A percentile compares a stretch with the other conserved stretches of the same genome.
phyloP scores from a whole-genome alignment of 768 basidiomycete species.

The Ephemerocybe angulata region DNA sequence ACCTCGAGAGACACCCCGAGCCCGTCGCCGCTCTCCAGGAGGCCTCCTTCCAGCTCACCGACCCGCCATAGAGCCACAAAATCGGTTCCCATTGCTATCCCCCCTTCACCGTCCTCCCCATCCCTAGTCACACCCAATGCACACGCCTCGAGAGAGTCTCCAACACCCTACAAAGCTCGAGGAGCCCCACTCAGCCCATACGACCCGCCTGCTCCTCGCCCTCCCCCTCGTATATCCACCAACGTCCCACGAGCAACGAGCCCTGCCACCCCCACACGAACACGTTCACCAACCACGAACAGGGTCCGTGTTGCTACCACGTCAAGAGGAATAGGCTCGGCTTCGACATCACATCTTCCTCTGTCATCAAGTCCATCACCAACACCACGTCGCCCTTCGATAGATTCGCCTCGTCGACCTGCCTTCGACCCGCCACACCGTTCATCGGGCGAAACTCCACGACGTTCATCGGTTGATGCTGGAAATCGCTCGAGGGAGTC shows the following conservation, averaged over 20 bases:
- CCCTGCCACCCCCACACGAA: conserved; percentile 23
- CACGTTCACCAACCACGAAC: conserved; percentile 37
- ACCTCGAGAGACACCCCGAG: background rate
- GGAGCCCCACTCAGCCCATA: background rate
- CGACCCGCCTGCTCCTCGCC: background rate
- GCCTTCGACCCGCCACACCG: conserved; percentile 11
- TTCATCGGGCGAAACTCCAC: conserved; percentile 23
- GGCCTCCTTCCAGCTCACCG: background rate
- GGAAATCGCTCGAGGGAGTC: conserved; percentile 21
- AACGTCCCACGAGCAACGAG: conserved; percentile 11
- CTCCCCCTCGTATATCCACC: conserved; percentile 13
- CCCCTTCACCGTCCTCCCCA: conserved; percentile 24
- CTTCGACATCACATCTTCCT: conserved; percentile 52
- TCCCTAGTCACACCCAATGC: conserved; percentile 6
- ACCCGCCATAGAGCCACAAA: conserved; percentile 32
- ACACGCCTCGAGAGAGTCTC: background rate
- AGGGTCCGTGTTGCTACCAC: conserved; percentile 39
- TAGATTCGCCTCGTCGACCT: conserved; percentile 25
- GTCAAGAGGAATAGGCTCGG: conserved; percentile 41
- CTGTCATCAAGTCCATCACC: conserved; percentile 31
- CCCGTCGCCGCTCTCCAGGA: background rate
- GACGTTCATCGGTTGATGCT: conserved; percentile 37
- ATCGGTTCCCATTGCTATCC: conserved; percentile 26
- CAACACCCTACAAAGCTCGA: background rate
- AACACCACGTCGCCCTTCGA: conserved; percentile 34